Base-by-base conservation (phyloP, 345 rosid genomes). In the Linum tenue region DNA sequence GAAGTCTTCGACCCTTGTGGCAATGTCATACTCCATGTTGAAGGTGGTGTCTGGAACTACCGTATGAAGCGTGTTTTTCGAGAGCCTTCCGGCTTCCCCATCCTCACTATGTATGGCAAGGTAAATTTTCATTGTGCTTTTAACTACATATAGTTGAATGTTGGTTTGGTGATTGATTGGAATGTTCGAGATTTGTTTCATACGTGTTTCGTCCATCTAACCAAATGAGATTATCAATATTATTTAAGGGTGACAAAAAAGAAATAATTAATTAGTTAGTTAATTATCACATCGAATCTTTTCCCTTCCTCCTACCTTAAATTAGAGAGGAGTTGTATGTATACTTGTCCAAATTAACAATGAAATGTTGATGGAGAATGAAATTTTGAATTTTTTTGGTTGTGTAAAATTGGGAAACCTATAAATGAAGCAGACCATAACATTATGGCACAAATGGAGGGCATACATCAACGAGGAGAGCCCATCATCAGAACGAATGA, bases 61-160 rank as follows among this genome's bases (percentile, higher is more conserved):
- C 67, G 68, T 2, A 78, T 79, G 70, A 82, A 78, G 77, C 62
- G 86, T 60, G 71, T 80, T 65, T 61, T 85, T 66, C 80, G 81
- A 3, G 81, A 88, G 56, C 83, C 87, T 64, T 65, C 81, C 10
- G 91, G 89, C 38, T 63, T 68, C 57, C 80, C 85, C 37, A 63
- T 84, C 63, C 78, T 84, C 68, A 82, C 86, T 0, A 51, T 86
- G 81, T 76, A 80, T 2, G 79, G 77, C 62, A 84, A 81, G 86
- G 89, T 86, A 66, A 59, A 48, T 41, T 12, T n/a, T 22, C 31
- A 0, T 22, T 22, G 31, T 22, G 31, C 31, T 22, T 22, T 22
- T 22, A 22, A 22, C 31, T 22, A 22, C 31, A 22, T 22, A 22
- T 22, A 22, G 31, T 0, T 22, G 31, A 22, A 22, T 22, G 31